Evolutionary conservation across 78 protist species (phyloP), one percentile per base, ranked within the genome.

Genomic region (Isochrysis galbana): DNA sequence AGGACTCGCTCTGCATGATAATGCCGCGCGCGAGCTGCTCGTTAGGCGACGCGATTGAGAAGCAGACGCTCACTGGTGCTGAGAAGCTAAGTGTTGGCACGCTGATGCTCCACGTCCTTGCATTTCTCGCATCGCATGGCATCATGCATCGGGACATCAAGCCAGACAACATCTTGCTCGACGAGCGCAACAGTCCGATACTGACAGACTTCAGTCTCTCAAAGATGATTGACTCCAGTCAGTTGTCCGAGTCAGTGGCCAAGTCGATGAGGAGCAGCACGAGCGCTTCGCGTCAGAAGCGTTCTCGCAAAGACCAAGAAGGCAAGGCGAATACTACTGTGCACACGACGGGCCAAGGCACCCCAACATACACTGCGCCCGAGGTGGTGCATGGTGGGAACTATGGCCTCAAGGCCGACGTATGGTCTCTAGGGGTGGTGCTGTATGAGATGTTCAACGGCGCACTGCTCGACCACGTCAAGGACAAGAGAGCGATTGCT

Each of bases 141-240:
- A 32, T 91, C 36, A 91, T 91, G 0, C 94, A 91, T n/a, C 89
- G 94, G 5, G 94, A 91, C 51, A 5, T 91, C 22, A 91, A 91
- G 74, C 94, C 94, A 2, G 48, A 72, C 45, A 91, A 91, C 69
- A 22, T 91, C 23, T 38, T 91, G 22, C 69, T 91, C 7, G 29
- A 80, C 29, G 26, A 32, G 0, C 39, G 0, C 22, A 29, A 36
- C 74, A 21, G 14, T 14, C 84, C 89, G n/a, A 34, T 72, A 2
- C 17, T 91, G 41, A 90, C 90, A 23, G 94, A 91, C 42, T 80
- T 91, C 36, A 74, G 88, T 4, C 47, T 91, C 11, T 67, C 90
- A 23, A 77, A 86, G 55, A 7, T 74, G 41, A n/a, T n/a, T n/a
- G n/a, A 21, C n/a, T n/a, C n/a, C n/a, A n/a, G n/a, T n/a, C 22